Evolutionary conservation across 1,284 basidiomycete species (phyloP).

Genomic region (Schizophyllum commune): DNA sequence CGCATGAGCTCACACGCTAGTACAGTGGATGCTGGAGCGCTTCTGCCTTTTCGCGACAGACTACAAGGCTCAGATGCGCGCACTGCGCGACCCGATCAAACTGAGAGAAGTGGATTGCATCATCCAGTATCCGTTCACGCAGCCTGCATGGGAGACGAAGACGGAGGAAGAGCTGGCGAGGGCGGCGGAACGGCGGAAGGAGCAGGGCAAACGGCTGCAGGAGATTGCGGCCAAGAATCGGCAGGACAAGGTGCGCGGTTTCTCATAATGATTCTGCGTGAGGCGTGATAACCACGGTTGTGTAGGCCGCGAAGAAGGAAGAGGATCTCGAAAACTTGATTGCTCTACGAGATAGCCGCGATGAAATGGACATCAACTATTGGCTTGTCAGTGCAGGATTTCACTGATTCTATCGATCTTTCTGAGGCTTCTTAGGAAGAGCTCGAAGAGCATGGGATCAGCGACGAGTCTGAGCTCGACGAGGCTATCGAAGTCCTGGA

Average conservation of each 20-base stretch:
- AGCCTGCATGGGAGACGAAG: slow-evolving; percentile 74
- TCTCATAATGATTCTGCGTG: neutral
- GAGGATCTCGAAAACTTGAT: slow-evolving; percentile 72
- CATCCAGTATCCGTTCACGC: slow-evolving; percentile 78
- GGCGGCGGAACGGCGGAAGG: slow-evolving; percentile 72
- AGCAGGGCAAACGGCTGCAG: slow-evolving; percentile 83
- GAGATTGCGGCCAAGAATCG: slow-evolving; percentile 89
- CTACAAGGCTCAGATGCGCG: slow-evolving; percentile 64
- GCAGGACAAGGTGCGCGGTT: slow-evolving; percentile 66
- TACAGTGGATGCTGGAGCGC: slow-evolving; percentile 83
- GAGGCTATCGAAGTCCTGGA: slow-evolving; percentile 76
- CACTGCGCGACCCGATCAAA: slow-evolving; percentile 53
- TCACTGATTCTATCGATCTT: neutral
- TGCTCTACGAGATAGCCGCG: slow-evolving; percentile 57
- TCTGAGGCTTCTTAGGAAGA: slow-evolving; percentile 34
- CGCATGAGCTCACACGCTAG: neutral
- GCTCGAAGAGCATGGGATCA: slow-evolving; percentile 69
- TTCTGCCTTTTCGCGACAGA: slow-evolving; percentile 83
- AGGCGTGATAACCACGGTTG: neutral
- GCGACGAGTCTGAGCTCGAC: slow-evolving; percentile 59
- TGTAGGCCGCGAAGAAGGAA: slow-evolving; percentile 72
- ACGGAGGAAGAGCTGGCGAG: slow-evolving; percentile 85
- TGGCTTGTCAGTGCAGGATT: slow-evolving; percentile 46
- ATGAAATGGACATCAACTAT: slow-evolving; percentile 66
- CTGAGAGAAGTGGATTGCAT: slow-evolving; percentile 67